These are phyloP conservation scores for Lolium rigidum DNA, from an alignment of 176 grass and related monocot genomes.

Conservation along the genomic window DNA sequence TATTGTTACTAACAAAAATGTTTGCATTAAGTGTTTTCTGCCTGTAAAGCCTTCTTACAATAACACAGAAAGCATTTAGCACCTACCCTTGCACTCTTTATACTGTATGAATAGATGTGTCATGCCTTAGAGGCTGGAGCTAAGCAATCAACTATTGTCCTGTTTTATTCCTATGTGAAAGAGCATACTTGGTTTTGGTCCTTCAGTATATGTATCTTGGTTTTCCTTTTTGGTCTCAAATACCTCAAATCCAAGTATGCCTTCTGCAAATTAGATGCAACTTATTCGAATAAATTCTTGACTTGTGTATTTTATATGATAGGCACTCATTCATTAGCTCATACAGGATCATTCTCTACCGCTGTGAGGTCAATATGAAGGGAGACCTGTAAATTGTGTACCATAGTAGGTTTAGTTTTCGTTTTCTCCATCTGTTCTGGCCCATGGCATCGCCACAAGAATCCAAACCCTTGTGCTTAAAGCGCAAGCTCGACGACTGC, in stretches of 20 bases:
- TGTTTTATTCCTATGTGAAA: slow-evolving; percentile 13
- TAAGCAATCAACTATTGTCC: not conserved
- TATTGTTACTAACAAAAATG: slow-evolving; percentile 19
- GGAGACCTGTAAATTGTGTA: slow-evolving; percentile 58
- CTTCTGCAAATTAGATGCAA: not conserved
- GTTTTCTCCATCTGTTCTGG: slow-evolving; percentile 36
- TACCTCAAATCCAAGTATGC: not conserved
- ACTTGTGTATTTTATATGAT: slow-evolving; percentile 32
- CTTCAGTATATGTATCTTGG: too few relatives aligned
- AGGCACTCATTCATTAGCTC: slow-evolving; percentile 50
- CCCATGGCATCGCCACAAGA: slow-evolving; percentile 53
- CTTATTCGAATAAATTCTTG: not conserved
- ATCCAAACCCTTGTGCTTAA: slow-evolving; percentile 57
- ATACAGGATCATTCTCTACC: slow-evolving; percentile 54
- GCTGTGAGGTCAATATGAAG: slow-evolving; percentile 46
- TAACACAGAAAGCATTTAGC: not conserved
- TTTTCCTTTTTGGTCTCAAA: not conserved
- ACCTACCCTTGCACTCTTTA: not conserved
- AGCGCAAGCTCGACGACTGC: slow-evolving; percentile 72
- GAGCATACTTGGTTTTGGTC: not conserved
- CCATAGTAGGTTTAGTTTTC: slow-evolving; percentile 51
- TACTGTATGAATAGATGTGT: not conserved
- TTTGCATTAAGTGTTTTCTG: slow-evolving; percentile 1
- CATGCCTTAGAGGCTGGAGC: not conserved
- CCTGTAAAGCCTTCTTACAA: not conserved